A percentile compares a stretch with the other conserved stretches of the same genome.
phyloP scores from a whole-genome alignment of 1,139 yeast species.

The Candida sanyaensis region DNA sequence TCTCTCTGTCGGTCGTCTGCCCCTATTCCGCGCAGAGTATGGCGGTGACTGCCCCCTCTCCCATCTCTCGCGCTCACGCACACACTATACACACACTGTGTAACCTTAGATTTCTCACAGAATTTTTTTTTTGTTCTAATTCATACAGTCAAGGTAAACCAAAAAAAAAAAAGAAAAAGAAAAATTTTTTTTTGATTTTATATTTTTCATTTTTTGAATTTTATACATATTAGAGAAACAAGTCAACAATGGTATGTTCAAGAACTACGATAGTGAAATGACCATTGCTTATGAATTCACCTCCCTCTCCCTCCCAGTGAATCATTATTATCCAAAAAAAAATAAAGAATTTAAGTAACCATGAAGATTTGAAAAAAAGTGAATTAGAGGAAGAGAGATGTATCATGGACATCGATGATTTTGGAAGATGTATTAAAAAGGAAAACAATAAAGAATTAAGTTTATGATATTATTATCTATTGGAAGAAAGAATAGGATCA shows the following conservation, averaged over 20 bases:
- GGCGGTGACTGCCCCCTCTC: too few relatives aligned
- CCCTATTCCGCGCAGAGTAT: not conserved
- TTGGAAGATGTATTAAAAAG: too few relatives aligned
- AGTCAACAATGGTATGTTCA: slow-evolving; percentile 7
- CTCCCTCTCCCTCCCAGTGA: too few relatives aligned
- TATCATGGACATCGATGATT: not conserved
- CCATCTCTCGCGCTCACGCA: not conserved
- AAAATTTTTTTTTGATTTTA: not conserved
- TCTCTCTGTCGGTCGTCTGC: not conserved
- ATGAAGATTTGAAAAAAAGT: too few relatives aligned
- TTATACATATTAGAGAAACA: slow-evolving; percentile 4
- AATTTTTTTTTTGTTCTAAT: not conserved
- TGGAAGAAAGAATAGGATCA: not conserved
- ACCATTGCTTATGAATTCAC: not conserved
- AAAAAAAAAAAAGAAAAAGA: not conserved
- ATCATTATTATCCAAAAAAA: not conserved
- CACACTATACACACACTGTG: not conserved
- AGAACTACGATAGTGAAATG: not conserved
- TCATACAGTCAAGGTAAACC: not conserved
- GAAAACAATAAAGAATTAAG: too few relatives aligned
- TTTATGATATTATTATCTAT: too few relatives aligned
- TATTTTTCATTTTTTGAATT: not conserved
- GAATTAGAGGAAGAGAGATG: not conserved
- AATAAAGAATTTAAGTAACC: not conserved
- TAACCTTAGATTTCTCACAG: not conserved